These are phyloP conservation scores for Mallotus nudiflorus DNA, from an alignment of 345 rosid species.

Conservation along the genomic window DNA sequence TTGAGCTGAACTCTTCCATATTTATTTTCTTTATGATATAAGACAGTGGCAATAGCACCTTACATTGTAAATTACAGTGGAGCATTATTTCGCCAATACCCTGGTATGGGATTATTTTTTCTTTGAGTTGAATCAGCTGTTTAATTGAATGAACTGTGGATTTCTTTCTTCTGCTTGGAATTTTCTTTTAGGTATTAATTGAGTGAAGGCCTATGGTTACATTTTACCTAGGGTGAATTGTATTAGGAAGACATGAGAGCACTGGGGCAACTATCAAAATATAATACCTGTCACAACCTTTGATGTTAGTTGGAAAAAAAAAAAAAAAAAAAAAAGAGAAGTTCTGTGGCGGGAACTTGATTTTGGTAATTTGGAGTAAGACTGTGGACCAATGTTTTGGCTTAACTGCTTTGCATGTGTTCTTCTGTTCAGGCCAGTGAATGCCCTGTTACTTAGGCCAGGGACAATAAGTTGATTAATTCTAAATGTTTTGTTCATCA, in stretches of 20 bases:
- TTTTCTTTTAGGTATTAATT: not conserved
- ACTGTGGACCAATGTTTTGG: not conserved
- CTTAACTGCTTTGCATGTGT: not conserved
- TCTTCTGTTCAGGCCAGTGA: not conserved
- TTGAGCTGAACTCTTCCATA: constrained; percentile 18
- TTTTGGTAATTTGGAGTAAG: not conserved
- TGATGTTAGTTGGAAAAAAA: not conserved
- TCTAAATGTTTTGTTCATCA: no score
- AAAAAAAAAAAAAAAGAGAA: not conserved
- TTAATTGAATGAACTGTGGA: not conserved
- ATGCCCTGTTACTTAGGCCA: constrained; percentile 2
- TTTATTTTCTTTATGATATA: constrained; percentile 38
- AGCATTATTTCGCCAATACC: constrained; percentile 91
- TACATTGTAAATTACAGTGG: constrained; percentile 79
- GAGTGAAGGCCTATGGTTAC: not conserved
- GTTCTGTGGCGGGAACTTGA: not conserved
- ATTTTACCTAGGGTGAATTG: not conserved
- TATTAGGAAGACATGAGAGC: not conserved
- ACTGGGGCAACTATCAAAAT: not conserved
- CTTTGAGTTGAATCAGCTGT: not conserved
- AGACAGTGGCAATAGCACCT: constrained; percentile 95
- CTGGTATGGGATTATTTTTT: constrained; percentile 48
- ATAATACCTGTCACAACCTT: not conserved
- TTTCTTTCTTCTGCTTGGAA: not conserved
- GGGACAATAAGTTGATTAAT: constrained; percentile 1